phyloP scores from a whole-genome alignment of 2,329 filamentous ascomycete species.

The Cadophora sp. region DNA sequence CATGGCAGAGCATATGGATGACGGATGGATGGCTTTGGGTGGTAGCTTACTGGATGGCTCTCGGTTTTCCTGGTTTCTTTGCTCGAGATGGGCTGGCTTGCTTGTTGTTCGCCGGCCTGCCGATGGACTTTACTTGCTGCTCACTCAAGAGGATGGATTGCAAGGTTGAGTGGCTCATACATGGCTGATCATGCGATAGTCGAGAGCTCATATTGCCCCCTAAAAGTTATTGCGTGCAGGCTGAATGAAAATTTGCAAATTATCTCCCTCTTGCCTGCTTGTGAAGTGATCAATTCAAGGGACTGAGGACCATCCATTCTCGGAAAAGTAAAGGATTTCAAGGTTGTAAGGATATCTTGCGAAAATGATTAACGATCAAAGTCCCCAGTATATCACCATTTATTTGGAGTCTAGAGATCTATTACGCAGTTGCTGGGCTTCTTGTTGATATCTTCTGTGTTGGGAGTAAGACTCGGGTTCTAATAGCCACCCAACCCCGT shows the following conservation, averaged over 20 bases:
- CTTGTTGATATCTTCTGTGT: too few relatives aligned
- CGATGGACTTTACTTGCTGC: constrained; percentile 5
- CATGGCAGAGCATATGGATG: not conserved
- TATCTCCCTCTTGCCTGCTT: not conserved
- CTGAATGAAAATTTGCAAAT: constrained; percentile 3
- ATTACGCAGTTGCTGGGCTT: too few relatives aligned
- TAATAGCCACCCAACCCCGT: too few relatives aligned
- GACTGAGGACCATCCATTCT: not conserved
- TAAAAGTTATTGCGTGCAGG: constrained; percentile 12
- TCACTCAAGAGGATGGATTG: constrained; percentile 13
- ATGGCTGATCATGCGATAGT: constrained; percentile 5
- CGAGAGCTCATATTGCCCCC: constrained; percentile 8
- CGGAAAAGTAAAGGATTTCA: not conserved
- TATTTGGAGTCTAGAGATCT: too few relatives aligned
- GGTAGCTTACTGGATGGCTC: constrained; percentile 3
- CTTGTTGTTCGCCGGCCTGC: not conserved
- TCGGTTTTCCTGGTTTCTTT: not conserved
- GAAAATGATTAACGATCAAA: too few relatives aligned
- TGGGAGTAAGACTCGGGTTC: too few relatives aligned
- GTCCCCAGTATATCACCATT: too few relatives aligned
- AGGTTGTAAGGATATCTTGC: too few relatives aligned
- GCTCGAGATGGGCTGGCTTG: constrained; percentile 1
- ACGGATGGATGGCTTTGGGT: not conserved
- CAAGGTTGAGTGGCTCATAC: constrained; percentile 2
- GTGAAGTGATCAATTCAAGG: not conserved